These are phyloP conservation scores for Abelmoschus esculentus DNA, from an alignment of 345 rosid species.

Conservation along the genomic window DNA sequence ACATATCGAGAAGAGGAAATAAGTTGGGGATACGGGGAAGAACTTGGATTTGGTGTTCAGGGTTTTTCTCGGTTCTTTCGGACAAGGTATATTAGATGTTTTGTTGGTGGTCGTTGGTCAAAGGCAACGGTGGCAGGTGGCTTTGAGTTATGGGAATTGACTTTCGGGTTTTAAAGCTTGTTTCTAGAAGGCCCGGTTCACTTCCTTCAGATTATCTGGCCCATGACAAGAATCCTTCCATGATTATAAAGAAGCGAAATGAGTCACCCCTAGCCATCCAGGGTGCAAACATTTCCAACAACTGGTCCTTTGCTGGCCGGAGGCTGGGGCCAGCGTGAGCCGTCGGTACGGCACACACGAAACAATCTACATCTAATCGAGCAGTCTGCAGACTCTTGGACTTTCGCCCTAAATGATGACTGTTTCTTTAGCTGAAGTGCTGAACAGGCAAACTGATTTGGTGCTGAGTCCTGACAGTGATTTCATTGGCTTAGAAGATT, in stretches of 20 bases:
- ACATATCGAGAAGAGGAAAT: constrained; percentile 5
- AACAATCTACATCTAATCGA: constrained; percentile 24
- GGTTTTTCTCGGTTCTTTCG: background rate
- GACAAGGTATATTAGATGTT: background rate
- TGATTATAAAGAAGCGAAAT: constrained; percentile 46
- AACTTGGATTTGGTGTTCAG: background rate
- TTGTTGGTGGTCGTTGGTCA: background rate
- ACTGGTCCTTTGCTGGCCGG: constrained; percentile 57
- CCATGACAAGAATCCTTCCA: constrained; percentile 45
- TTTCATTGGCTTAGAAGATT: background rate
- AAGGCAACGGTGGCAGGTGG: background rate
- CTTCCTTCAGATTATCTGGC: background rate
- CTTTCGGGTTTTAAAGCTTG: background rate
- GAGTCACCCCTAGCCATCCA: constrained; percentile 61
- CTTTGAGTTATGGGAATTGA: constrained; percentile 2
- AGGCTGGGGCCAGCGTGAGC: constrained; percentile 41
- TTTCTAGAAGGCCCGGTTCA: background rate
- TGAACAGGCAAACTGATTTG: too few relatives aligned
- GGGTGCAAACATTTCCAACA: constrained; percentile 83
- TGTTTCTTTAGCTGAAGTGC: too few relatives aligned
- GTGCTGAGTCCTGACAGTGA: background rate
- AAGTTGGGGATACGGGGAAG: background rate
- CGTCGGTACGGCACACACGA: constrained; percentile 18
- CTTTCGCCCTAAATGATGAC: too few relatives aligned
- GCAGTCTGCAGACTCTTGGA: constrained; percentile 36